Evolutionary conservation across 2,329 filamentous ascomycete genomes (phyloP), one percentile per base, ranked within the genome.

Genomic region (Plectosphaerella cucumerina): DNA sequence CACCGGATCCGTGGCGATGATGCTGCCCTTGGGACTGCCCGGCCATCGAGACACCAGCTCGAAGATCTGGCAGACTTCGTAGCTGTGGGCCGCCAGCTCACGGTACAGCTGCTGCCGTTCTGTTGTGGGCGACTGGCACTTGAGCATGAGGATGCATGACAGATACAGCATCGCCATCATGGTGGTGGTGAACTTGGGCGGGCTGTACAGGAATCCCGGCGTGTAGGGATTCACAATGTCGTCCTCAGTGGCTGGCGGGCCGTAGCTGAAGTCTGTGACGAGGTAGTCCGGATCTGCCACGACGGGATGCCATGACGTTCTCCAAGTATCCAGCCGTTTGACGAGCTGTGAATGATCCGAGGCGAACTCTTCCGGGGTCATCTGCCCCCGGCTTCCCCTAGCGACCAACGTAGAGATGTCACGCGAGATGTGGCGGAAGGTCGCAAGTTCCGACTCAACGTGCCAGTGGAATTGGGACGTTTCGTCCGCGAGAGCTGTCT

Each of bases 351-450:
- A 66, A 58, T 89, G 84, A 59, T 91, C 83, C 2, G 64, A 62
- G 22, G 75, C 67, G 61, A 93, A 96, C 10, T 83, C 78, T 33
- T 87, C 80, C 4, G 79, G 73, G 0, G 75, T 73, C 45, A 95
- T 79, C 53, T 85, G 77, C 12, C 82, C 80, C 54, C 82, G 82
- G 23, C 78, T 81, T 42, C 84, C 81, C 56, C 79, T 81, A 1
- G 88, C 85, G 63, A 92, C 90, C 3, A 97, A 74, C 12, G 87
- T 77, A 2, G 90, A 85, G 72, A 95, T 87, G 52, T 96, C 90
- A 63, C 87, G 84, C 1, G 87, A 89, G 26, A 95, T 82, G 14
- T 92, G 72, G 14, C 89, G 82, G 49, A 89, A 76, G 26, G 79
- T 76, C 1, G 87, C 81, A 31, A 85, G 80, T 37, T 82, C 81